Conservation (phyloP, 331 rosid species). For the Prunus yedoensis region DNA sequence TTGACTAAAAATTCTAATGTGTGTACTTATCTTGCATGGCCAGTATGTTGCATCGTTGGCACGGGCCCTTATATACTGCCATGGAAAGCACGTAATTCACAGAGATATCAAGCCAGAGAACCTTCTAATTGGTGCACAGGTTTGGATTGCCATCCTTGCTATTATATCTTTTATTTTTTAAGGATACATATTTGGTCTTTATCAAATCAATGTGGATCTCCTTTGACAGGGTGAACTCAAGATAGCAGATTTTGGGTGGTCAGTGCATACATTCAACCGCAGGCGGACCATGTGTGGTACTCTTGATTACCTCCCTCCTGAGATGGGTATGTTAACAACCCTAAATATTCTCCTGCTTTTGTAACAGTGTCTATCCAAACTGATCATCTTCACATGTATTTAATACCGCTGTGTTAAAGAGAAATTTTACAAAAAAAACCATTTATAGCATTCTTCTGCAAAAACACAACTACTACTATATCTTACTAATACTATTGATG, state of each 20-base stretch:
- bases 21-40: slow-evolving; percentile 10
- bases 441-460: not conserved
- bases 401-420: not conserved
- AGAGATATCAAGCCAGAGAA: slow-evolving; percentile 98
- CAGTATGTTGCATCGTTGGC: slow-evolving; percentile 97
- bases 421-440: not conserved
- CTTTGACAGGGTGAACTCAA: slow-evolving; percentile 82
- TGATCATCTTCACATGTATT: slow-evolving; percentile 3
- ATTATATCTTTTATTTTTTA: slow-evolving; percentile 1
- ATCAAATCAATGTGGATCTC: slow-evolving; percentile 17
- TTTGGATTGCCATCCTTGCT: slow-evolving; percentile 31
- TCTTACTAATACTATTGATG: slow-evolving; percentile 5
- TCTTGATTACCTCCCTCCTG: slow-evolving; percentile 98
- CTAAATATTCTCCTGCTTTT: not conserved
- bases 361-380: not conserved
- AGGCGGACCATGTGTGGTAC: slow-evolving; percentile 99
- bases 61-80: slow-evolving; percentile 96
- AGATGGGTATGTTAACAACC: slow-evolving; percentile 71
- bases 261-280: slow-evolving; percentile 97
- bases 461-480: not conserved
- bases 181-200: slow-evolving; percentile 16
- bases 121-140: slow-evolving; percentile 94
- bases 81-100: slow-evolving; percentile 97
- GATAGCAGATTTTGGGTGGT: slow-evolving; percentile 99
- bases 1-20: slow-evolving; percentile 3